phyloP scores from a whole-genome alignment of 2,329 filamentous ascomycete species.

The Xylariaceae sp. region DNA sequence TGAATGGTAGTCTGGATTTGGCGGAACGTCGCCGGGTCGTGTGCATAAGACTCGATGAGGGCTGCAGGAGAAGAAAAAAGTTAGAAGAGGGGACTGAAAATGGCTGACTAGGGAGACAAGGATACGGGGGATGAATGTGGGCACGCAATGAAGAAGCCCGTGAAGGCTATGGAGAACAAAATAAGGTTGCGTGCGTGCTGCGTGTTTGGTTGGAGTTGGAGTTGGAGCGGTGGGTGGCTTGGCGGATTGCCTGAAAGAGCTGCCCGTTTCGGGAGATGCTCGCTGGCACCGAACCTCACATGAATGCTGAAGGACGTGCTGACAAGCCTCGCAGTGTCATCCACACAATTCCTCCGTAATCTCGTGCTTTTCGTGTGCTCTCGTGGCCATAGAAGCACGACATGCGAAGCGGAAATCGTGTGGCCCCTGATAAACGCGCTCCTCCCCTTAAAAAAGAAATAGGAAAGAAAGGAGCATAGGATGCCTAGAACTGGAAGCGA shows the following conservation, averaged over 20 bases:
- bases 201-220: background rate
- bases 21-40: slow-evolving; percentile 7
- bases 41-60: slow-evolving; percentile 12
- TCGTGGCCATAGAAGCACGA: background rate
- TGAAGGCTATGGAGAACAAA: background rate
- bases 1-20: slow-evolving; percentile 14
- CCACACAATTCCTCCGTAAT: background rate
- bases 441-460: background rate
- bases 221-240: background rate
- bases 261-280: background rate
- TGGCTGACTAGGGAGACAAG: background rate
- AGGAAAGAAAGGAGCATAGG: background rate
- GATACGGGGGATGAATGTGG: background rate
- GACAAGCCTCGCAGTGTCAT: background rate
- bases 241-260: background rate
- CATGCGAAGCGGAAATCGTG: background rate
- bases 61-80: background rate
- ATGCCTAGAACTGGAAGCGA: background rate
- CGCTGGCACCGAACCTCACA: background rate
- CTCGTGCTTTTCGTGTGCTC: background rate
- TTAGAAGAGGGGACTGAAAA: slow-evolving; percentile 1
- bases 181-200: background rate
- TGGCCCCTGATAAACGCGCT: background rate
- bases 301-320: background rate
- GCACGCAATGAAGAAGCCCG: background rate